Base-by-base conservation (phyloP, 352 stramenopile genomes). In the Phytophthora litchii region DNA sequence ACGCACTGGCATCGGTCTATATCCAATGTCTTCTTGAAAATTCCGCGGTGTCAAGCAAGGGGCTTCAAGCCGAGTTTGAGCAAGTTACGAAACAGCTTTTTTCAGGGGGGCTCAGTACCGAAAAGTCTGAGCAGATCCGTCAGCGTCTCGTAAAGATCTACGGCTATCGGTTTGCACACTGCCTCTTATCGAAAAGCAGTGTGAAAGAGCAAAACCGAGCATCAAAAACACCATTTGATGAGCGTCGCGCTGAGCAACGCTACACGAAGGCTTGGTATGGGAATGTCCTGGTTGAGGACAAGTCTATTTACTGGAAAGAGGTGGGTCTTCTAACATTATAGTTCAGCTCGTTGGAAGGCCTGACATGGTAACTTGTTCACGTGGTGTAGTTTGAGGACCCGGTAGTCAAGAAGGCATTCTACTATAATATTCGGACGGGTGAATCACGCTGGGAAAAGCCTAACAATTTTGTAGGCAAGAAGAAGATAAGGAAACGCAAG, bases 361-460 rank as follows among this genome's bases (percentile, higher is more conserved):
- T 46, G 3, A 27, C 23, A 35, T 51, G 17, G 6, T 50, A 13
- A 35, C 37, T 11, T 64, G 40, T 20, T 21, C 12, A 16, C 43
- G 17, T n/a, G 23, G n/a, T 40, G 23, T 54, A 90, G 78, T 77
- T 83, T 37, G 50, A 66, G 7, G 78, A 88, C 48, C 72, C 74
- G 14, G 17, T 75, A 25, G 43, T 58, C 8, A 76, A 76, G 19
- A 67, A 50, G 25, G 41, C 67, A 17, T 91, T 91, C 64, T 89
- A 90, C 57, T 82, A 88, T 62, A 90, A 90, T 43, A 52, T 87
- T 45, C 80, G 80, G 13, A 90, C 80, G 5, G 80, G 80, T 1
- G 78, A 90, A 53, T 87, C 78, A 14, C 70, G 72, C 13, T 90
- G 80, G 80, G 72, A 86, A 17, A 72, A 61, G 10, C 80, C 80